phyloP scores from a whole-genome alignment of 2,329 filamentous ascomycete genomes.

The Pestalotiopsis sp. region DNA sequence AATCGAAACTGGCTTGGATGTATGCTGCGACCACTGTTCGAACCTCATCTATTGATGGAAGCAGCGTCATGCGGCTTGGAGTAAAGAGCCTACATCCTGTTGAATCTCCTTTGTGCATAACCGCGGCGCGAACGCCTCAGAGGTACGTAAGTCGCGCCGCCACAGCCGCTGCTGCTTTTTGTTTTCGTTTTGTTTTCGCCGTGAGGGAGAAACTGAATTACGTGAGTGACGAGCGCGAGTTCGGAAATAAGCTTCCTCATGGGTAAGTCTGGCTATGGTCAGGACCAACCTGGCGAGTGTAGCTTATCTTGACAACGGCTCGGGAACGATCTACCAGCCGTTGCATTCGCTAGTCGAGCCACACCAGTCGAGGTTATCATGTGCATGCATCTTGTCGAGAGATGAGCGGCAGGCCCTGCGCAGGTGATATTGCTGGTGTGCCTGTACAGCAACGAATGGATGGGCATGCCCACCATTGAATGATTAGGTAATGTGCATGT shows the following conservation, averaged over 20 bases:
- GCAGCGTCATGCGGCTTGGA: not conserved
- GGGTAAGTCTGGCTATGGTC: not conserved
- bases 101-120: no score
- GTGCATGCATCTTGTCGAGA: not conserved
- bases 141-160: no score
- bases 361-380: not conserved
- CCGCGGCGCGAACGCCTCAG: no score
- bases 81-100: no score
- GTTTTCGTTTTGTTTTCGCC: no score
- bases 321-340: not conserved
- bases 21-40: not conserved
- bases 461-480: not conserved
- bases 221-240: not conserved
- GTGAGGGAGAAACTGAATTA: no score
- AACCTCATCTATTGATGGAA: not conserved
- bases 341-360: not conserved
- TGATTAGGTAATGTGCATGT: not conserved
- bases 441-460: not conserved
- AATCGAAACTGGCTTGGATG: not conserved
- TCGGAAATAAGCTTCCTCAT: not conserved
- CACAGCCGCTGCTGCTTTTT: no score
- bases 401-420: no score
- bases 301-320: not conserved
- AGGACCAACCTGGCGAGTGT: not conserved
- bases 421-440: no score